These are phyloP conservation scores for Lipomyces sp. DNA, from an alignment of 805 yeast genomes.

Conservation along the genomic window DNA sequence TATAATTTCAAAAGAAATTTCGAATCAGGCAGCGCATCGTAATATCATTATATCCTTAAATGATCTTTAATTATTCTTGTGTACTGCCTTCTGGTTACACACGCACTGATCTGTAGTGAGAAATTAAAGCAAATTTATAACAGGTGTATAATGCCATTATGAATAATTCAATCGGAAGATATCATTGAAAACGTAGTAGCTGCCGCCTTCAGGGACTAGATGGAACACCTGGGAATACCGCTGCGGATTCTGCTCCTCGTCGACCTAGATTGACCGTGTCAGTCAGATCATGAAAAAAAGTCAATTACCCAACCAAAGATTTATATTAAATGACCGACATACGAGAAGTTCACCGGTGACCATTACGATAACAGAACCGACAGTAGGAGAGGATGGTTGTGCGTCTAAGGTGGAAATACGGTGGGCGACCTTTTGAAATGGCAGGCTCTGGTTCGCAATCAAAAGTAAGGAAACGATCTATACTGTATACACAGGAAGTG, in stretches of 20 bases:
- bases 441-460: constrained; percentile 56
- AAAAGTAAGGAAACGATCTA: neutral
- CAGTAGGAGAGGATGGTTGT: constrained; percentile 92
- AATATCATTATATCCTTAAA: neutral
- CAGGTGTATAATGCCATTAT: constrained; percentile 1
- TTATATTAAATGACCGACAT: constrained; percentile 14
- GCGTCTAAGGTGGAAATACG: constrained; percentile 95
- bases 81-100: neutral
- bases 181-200: constrained; percentile 94
- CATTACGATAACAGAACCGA: constrained; percentile 89
- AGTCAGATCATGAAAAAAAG: neutral
- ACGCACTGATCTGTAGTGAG: neutral
- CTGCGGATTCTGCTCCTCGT: constrained; percentile 94
- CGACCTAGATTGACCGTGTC: constrained; percentile 51
- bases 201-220: constrained; percentile 86
- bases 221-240: constrained; percentile 98
- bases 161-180: constrained; percentile 86
- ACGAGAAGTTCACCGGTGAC: constrained; percentile 91
- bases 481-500: neutral
- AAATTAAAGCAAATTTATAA: neutral
- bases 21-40: no score
- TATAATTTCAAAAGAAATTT: no score
- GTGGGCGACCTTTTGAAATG: constrained; percentile 91
- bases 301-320: neutral
- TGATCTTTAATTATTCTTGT: neutral